These are phyloP conservation scores for Cutaneotrichosporon arboriforme DNA, from an alignment of 1,284 basidiomycete genomes.

Conservation along the genomic window DNA sequence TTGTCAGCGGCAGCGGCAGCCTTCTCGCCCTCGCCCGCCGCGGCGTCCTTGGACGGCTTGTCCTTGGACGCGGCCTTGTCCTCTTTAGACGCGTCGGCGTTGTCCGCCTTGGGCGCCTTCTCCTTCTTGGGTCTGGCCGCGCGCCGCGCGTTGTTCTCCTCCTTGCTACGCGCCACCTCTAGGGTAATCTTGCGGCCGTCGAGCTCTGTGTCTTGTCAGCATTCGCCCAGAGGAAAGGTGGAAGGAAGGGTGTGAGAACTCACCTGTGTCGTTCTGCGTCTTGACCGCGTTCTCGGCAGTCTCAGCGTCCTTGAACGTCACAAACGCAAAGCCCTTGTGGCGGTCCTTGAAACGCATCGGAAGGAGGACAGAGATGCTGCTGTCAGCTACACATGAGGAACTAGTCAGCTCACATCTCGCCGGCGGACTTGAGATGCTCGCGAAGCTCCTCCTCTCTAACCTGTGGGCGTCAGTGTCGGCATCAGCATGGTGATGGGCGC, in stretches of 20 bases:
- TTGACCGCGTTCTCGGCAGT: slow-evolving; percentile 82
- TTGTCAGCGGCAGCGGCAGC: slow-evolving; percentile 6
- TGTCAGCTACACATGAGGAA: background rate
- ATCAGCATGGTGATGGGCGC: no score
- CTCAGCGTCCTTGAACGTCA: slow-evolving; percentile 70
- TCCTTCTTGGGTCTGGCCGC: slow-evolving; percentile 29
- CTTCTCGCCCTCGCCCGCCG: slow-evolving; percentile 27
- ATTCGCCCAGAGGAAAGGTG: background rate
- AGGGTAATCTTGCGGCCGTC: slow-evolving; percentile 79
- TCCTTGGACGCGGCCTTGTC: slow-evolving; percentile 47
- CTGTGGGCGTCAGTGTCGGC: slow-evolving; percentile 10
- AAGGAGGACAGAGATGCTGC: slow-evolving; percentile 35
- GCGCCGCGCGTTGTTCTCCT: slow-evolving; percentile 61
- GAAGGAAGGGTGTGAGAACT: background rate
- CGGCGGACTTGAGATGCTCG: slow-evolving; percentile 37
- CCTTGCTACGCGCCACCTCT: slow-evolving; percentile 86
- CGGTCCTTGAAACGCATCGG: slow-evolving; percentile 38
- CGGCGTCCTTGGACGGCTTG: slow-evolving; percentile 41
- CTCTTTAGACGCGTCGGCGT: slow-evolving; percentile 31
- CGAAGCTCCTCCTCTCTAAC: slow-evolving; percentile 43
- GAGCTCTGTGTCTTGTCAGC: slow-evolving; percentile 53
- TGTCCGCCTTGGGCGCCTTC: slow-evolving; percentile 21
- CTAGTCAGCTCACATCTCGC: slow-evolving; percentile 37
- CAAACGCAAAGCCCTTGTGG: slow-evolving; percentile 78
- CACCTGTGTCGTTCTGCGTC: slow-evolving; percentile 61